Percentiles rank a stretch among this genome's conserved stretches.
Conservation (phyloP, 2,329 filamentous ascomycete genomes). For the Aplosporella prunicola region DNA sequence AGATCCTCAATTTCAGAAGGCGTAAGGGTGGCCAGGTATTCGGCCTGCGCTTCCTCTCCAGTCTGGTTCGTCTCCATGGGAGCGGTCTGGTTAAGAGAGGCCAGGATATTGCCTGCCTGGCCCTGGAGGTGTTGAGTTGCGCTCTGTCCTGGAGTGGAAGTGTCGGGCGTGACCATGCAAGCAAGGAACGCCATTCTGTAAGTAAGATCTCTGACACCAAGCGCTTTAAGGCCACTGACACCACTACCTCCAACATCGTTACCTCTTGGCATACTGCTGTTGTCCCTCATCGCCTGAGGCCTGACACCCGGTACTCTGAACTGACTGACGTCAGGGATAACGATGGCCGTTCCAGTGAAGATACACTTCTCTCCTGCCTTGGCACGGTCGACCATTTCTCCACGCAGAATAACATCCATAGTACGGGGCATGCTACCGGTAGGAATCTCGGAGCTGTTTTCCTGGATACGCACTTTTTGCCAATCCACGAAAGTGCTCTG, state of each 20-base stretch:
- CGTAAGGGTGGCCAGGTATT: conserved; percentile 78
- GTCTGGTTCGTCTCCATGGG: conserved; percentile 50
- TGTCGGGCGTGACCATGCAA: conserved; percentile 91
- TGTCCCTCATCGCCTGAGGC: conserved; percentile 76
- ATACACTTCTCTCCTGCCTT: conserved; percentile 98
- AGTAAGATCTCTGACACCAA: conserved; percentile 90
- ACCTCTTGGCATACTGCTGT: conserved; percentile 59
- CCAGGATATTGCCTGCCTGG: conserved; percentile 75
- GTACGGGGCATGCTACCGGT: conserved; percentile 98
- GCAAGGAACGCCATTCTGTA: conserved; percentile 94
- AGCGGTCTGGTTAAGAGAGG: conserved; percentile 66
- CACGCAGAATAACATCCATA: conserved; percentile 91
- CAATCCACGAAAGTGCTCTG: conserved; percentile 98
- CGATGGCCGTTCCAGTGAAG: conserved; percentile 91
- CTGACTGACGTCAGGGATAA: conserved; percentile 94
- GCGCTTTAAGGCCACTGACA: conserved; percentile 77
- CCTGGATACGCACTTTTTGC: conserved; percentile 97
- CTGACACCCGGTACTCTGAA: conserved; percentile 78
- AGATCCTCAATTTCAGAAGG: conserved; percentile 83
- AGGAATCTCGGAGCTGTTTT: conserved; percentile 96
- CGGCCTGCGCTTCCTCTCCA: conserved; percentile 79
- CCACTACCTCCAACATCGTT: conserved; percentile 76
- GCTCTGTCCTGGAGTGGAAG: conserved; percentile 66
- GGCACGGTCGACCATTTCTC: conserved; percentile 93
- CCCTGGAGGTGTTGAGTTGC: conserved; percentile 59